A percentile compares a stretch with the other conserved stretches of the same genome.
Conservation (phyloP, 148 eudicot genomes). For the Arbutus unedo region DNA sequence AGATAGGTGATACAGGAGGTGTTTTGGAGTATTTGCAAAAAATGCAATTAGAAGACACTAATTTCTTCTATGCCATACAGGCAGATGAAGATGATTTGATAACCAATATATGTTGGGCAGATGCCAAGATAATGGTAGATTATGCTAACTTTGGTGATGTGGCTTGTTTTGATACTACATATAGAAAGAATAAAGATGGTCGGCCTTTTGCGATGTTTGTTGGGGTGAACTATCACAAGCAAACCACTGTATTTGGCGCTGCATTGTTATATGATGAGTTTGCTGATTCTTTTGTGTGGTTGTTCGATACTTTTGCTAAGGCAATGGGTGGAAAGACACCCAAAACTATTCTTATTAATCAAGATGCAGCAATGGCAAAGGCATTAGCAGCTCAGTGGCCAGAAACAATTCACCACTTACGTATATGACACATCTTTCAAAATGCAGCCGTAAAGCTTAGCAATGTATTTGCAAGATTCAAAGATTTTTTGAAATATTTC, state of each 20-base stretch:
- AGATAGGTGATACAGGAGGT: no score
- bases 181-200: no score
- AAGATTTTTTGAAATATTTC: no score
- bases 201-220: background rate
- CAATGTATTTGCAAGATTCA: no score
- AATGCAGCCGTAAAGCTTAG: background rate
- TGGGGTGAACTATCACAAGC: background rate
- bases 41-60: no score
- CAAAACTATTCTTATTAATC: background rate
- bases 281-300: background rate
- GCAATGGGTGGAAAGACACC: background rate
- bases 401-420: background rate
- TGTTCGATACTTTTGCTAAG: background rate
- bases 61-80: no score
- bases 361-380: background rate
- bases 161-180: no score
- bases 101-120: no score
- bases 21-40: no score
- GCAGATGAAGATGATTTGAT: no score
- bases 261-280: background rate
- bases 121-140: no score
- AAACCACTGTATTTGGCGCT: background rate
- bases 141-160: no score
- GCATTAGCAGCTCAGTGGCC: background rate
- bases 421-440: background rate